These are phyloP conservation scores for Saitozyma sp. DNA, from an alignment of 768 basidiomycete genomes.

Conservation along the genomic window DNA sequence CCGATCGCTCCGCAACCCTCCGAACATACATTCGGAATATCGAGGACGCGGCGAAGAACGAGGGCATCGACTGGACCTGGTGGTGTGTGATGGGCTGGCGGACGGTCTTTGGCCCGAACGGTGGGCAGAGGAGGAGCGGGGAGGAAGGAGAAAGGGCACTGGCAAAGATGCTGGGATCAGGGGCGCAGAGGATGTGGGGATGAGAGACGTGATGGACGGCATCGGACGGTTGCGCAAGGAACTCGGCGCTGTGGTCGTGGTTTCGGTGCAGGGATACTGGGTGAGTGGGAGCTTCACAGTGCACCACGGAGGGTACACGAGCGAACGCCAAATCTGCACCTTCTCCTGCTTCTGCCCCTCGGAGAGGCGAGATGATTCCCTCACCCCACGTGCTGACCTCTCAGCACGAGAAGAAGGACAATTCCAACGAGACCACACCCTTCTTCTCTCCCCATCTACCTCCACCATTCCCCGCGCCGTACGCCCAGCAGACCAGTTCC, in stretches of 20 bases:
- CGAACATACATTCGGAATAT: not conserved
- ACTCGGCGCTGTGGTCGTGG: constrained; percentile 30
- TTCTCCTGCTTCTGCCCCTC: not conserved
- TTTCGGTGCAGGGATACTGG: constrained; percentile 34
- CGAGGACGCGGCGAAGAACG: not conserved
- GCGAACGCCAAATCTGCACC: too few species aligned
- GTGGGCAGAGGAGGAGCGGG: constrained; percentile 34
- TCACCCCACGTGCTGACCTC: not conserved
- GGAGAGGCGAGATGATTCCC: not conserved
- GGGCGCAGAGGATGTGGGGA: constrained; percentile 29
- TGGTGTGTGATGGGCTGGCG: constrained; percentile 39
- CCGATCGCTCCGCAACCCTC: constrained; percentile 10
- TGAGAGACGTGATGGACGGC: constrained; percentile 33
- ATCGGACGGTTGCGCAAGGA: constrained; percentile 34
- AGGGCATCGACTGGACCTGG: constrained; percentile 12
- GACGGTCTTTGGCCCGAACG: constrained; percentile 33
- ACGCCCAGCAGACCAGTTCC: not conserved
- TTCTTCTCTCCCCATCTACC: constrained; percentile 35
- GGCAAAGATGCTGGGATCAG: constrained; percentile 3
- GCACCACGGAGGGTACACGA: too few species aligned
- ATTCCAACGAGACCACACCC: constrained; percentile 12
- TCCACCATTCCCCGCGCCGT: constrained; percentile 29
- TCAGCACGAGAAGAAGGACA: constrained; percentile 18
- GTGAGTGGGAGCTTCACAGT: constrained; percentile 18
- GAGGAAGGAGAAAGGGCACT: not conserved